A percentile compares a stretch with the other conserved stretches of the same genome.
phyloP scores from a whole-genome alignment of 257 asterid species.

The Solanum chiquidenum region DNA sequence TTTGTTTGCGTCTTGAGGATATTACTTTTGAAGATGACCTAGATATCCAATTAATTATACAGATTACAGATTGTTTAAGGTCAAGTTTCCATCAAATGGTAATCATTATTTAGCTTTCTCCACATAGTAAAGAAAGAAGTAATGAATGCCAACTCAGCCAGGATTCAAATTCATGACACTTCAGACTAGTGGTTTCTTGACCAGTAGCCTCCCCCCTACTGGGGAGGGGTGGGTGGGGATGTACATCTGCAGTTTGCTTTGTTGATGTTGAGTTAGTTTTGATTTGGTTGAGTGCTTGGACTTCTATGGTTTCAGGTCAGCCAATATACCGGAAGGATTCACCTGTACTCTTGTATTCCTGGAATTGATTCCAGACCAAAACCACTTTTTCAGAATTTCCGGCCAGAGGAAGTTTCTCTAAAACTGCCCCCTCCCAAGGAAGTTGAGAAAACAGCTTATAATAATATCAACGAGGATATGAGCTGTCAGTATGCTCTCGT shows the following conservation, averaged over 20 bases:
- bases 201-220: background rate
- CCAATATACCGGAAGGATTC: slow-evolving; percentile 88
- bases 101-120: background rate
- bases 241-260: background rate
- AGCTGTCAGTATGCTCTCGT: slow-evolving; percentile 35
- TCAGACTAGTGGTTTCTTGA: background rate
- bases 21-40: background rate
- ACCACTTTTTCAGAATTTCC: slow-evolving; percentile 75
- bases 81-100: background rate
- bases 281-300: background rate
- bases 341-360: slow-evolving; percentile 66
- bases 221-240: background rate
- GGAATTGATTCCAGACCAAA: slow-evolving; percentile 71
- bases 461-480: slow-evolving; percentile 34
- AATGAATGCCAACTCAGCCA: background rate
- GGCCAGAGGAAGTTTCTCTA: slow-evolving; percentile 65
- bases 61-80: background rate
- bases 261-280: background rate
- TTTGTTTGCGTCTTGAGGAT: background rate
- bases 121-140: background rate
- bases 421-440: slow-evolving; percentile 10
- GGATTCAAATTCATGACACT: background rate
- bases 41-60: background rate
- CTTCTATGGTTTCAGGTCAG: slow-evolving; percentile 51
- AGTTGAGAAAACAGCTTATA: slow-evolving; percentile 18